Evolutionary conservation across 805 yeast species (phyloP).

Genomic region (Pichia californica): DNA sequence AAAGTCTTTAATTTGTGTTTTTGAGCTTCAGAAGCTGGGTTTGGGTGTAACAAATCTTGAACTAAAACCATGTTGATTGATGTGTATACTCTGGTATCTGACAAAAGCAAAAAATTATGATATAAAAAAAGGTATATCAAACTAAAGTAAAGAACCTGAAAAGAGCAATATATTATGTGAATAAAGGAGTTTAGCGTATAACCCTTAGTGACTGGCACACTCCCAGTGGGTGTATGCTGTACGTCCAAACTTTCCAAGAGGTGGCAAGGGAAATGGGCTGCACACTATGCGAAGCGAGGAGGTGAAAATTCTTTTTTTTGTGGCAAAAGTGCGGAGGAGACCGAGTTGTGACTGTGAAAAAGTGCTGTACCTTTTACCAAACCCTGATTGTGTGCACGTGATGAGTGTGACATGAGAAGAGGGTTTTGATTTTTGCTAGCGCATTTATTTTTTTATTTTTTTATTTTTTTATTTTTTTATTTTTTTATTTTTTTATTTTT

Average conservation of each 20-base stretch:
- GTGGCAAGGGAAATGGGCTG: too few species aligned
- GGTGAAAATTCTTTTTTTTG: too few species aligned
- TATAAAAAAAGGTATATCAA: background rate
- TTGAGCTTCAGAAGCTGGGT: slow-evolving; percentile 92
- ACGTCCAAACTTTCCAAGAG: too few species aligned
- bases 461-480: too few species aligned
- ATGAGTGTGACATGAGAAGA: background rate
- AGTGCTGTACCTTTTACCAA: too few species aligned
- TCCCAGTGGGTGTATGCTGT: too few species aligned
- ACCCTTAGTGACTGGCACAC: too few species aligned
- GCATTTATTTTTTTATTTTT: too few species aligned
- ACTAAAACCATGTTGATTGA: slow-evolving; percentile 69
- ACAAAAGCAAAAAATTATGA: background rate
- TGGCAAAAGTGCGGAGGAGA: background rate
- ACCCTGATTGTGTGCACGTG: slow-evolving; percentile 11
- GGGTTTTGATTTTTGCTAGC: too few species aligned
- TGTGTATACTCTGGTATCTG: slow-evolving; percentile 4
- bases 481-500: too few species aligned
- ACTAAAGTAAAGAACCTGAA: background rate
- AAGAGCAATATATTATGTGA: background rate
- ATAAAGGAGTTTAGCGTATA: too few species aligned
- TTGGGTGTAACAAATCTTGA: slow-evolving; percentile 98
- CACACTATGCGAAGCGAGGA: background rate
- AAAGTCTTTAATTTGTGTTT: slow-evolving; percentile 96
- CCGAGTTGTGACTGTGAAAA: slow-evolving; percentile 1